Base-by-base conservation (phyloP, 768 basidiomycete genomes). In the Lyophyllum atratum region DNA sequence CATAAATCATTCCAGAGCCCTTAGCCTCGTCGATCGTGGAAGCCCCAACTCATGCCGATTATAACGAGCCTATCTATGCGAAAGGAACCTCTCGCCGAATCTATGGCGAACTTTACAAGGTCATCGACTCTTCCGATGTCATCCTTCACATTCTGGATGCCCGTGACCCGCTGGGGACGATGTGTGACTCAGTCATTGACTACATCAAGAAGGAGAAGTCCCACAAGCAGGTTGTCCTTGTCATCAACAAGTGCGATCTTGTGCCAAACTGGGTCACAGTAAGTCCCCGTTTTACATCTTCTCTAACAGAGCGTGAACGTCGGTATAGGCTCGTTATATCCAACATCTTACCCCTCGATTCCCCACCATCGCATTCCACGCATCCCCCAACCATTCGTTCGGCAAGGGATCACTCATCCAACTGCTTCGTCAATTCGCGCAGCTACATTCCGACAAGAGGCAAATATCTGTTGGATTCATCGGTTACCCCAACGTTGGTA, bases 251-350 rank as follows among this genome's bases (percentile, higher is more conserved):
- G 77, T 97, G 96, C 68, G 96, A 99, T 74, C 76, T 99, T 54
- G 95, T 99, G 12, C 97, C 96, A 7, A 97, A 93, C 65, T 99
- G 96, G 96, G 96, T 97, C 40, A 98, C 96, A 9, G 95, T 95
- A 72, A 73, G 92, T 81, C 17, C 31, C 51, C 48, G 39, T 44
- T 47, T 40, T 47, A 39, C n/a, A 45, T 21, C 25, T 24, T 55
- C 54, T 39, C 63, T 40, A 53, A 53, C 9, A 17, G 44, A n/a
- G 56, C 14, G 24, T 46, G 51, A 10, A 48, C 14, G 12, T 48
- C 53, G 33, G 33, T 58, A 1, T 58, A 96, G 95, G 94, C 95
- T 55, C 90, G 96, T 52, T 96, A 97, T 75, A 92, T 98, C 64
- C 89, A 95, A 75, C 90, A 97, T 68, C 85, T 98, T 21, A 96